These are phyloP conservation scores for apple (Malus domestica) DNA, from an alignment of 306 rosid genomes.

Conservation along the genomic window ASM211411v1 NC_041803.1:12211001-12211500, in stretches of 20 bases:
- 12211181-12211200: not conserved
- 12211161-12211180: not conserved
- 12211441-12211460: too few species aligned
- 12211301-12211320: not conserved
- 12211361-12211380: too few species aligned
- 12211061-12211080: not conserved
- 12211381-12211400: too few species aligned
- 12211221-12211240: conserved; percentile 22
- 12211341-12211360: not conserved
- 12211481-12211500: too few species aligned
- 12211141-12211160: not conserved
- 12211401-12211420: too few species aligned
- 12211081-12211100: conserved; percentile 13
- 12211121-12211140: conserved; percentile 38
- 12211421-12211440: fast-evolving
- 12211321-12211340: not conserved
- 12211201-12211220: not conserved
- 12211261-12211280: not conserved
- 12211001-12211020: not conserved
- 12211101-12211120: conserved; percentile 46
- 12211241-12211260: not conserved
- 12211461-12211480: too few species aligned
- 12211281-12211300: not conserved
- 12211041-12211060: conserved; percentile 1
- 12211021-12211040: conserved; percentile 7